These are phyloP conservation scores for Xenoacremonium recifei DNA, from an alignment of 2,329 filamentous ascomycete species.

Conservation along the genomic window DNA sequence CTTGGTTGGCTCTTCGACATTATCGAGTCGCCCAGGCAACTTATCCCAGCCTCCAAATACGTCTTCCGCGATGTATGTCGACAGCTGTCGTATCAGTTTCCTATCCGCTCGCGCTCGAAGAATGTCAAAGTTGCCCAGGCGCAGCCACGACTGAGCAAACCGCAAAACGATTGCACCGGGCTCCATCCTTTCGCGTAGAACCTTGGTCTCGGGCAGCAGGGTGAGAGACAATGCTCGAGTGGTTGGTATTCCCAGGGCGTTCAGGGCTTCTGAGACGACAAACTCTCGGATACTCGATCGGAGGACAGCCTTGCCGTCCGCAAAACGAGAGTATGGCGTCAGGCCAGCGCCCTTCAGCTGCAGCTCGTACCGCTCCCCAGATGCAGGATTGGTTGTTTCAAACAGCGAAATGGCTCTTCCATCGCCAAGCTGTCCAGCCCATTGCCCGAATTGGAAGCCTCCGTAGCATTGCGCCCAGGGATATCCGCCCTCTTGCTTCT, in stretches of 20 bases:
- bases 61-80: conserved; percentile 82
- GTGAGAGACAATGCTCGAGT: conserved; percentile 85
- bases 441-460: conserved; percentile 76
- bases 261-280: conserved; percentile 83
- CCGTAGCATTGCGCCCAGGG: conserved; percentile 99
- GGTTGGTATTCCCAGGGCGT: conserved; percentile 81
- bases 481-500: conserved; percentile 69
- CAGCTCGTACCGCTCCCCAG: conserved; percentile 77
- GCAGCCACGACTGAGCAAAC: conserved; percentile 88
- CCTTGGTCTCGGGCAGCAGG: conserved; percentile 68
- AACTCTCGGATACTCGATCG: conserved; percentile 93
- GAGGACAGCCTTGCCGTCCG: conserved; percentile 91
- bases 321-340: conserved; percentile 94
- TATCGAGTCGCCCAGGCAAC: conserved; percentile 62
- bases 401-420: conserved; percentile 93
- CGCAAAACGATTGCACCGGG: conserved; percentile 90
- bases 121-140: conserved; percentile 96
- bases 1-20: conserved; percentile 47
- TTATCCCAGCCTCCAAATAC: conserved; percentile 85
- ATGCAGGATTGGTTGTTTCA: conserved; percentile 74
- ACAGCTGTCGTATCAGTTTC: conserved; percentile 67
- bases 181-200: conserved; percentile 77
- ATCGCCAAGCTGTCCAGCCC: conserved; percentile 95
- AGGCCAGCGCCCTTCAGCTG: conserved; percentile 92
- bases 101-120: conserved; percentile 79